phyloP scores from a whole-genome alignment of 1,284 basidiomycete genomes.

The Microbotryum intermedium region DNA sequence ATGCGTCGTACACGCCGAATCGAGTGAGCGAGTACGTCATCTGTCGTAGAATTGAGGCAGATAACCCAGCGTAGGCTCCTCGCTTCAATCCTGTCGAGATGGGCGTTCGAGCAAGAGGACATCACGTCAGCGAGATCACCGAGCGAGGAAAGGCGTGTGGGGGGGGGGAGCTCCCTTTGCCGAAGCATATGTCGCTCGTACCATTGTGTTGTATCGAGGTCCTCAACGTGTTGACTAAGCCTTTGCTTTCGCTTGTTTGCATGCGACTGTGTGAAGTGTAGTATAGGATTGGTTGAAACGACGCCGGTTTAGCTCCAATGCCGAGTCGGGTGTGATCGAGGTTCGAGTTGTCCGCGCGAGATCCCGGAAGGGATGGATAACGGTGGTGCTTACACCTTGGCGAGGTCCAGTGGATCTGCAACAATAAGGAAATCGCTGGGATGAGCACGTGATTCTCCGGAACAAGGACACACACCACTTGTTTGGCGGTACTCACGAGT shows the following conservation, averaged over 20 bases:
- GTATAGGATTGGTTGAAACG: background rate
- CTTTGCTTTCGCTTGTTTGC: conserved; percentile 30
- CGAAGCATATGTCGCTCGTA: background rate
- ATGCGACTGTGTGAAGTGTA: conserved; percentile 24
- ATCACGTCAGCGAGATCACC: background rate
- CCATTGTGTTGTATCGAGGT: conserved; percentile 28
- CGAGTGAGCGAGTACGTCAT: conserved; percentile 88
- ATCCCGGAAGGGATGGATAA: background rate
- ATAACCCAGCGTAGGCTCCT: conserved; percentile 51
- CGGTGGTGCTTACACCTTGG: conserved; percentile 27
- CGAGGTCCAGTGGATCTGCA: conserved; percentile 32
- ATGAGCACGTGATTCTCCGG: background rate
- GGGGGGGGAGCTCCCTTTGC: background rate
- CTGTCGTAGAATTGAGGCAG: conserved; percentile 81
- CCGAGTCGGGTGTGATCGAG: too few species aligned
- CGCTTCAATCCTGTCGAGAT: conserved; percentile 21
- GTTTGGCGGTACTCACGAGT: conserved; percentile 19
- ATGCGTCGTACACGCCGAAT: conserved; percentile 88
- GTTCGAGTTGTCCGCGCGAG: too few species aligned
- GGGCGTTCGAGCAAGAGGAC: background rate
- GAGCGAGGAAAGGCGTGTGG: background rate
- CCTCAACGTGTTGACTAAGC: conserved; percentile 24
- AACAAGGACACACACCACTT: background rate
- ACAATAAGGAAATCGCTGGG: background rate
- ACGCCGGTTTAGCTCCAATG: background rate